Percentiles rank a stretch among this genome's conserved stretches.
These are phyloP conservation scores for Leishmania major DNA, from an alignment of 208 protist species.

Conservation along the genomic window DNA sequence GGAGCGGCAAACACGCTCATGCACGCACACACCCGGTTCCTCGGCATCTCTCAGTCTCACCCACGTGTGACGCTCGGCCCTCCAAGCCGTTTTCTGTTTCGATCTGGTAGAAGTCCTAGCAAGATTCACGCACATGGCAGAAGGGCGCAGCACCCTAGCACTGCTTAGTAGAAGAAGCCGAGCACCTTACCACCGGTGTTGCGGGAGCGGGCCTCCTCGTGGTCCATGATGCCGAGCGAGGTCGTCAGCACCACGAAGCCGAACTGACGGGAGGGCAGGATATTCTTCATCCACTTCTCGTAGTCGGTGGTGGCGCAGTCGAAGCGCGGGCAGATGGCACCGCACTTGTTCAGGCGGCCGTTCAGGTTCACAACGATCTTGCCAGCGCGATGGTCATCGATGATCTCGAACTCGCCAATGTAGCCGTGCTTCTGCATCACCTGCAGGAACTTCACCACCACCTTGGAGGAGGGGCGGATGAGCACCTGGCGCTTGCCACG, in stretches of 20 bases:
- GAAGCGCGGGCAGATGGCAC: slow-evolving; percentile 99
- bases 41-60: neutral
- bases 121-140: neutral
- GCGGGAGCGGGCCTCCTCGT: slow-evolving; percentile 98
- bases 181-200: slow-evolving; percentile 99
- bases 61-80: neutral
- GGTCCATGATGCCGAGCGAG: slow-evolving; percentile 99
- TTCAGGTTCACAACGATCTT: slow-evolving; percentile 99
- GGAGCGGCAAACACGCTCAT: neutral
- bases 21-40: neutral
- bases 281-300: slow-evolving; percentile 99
- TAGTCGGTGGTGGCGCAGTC: slow-evolving; percentile 96
- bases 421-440: slow-evolving; percentile 99
- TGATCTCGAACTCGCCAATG: slow-evolving; percentile 99
- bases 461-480: slow-evolving; percentile 99
- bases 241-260: slow-evolving; percentile 99
- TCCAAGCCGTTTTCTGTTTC: neutral
- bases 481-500: slow-evolving; percentile 99
- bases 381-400: slow-evolving; percentile 99
- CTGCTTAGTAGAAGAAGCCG: slow-evolving; percentile 99
- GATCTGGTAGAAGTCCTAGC: neutral
- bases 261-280: slow-evolving; percentile 99
- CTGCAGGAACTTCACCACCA: slow-evolving; percentile 99
- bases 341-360: slow-evolving; percentile 99
- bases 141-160: neutral